A percentile compares a stretch with the other conserved stretches of the same genome.
phyloP scores from a whole-genome alignment of 345 rosid species.

The Punica granatum region DNA sequence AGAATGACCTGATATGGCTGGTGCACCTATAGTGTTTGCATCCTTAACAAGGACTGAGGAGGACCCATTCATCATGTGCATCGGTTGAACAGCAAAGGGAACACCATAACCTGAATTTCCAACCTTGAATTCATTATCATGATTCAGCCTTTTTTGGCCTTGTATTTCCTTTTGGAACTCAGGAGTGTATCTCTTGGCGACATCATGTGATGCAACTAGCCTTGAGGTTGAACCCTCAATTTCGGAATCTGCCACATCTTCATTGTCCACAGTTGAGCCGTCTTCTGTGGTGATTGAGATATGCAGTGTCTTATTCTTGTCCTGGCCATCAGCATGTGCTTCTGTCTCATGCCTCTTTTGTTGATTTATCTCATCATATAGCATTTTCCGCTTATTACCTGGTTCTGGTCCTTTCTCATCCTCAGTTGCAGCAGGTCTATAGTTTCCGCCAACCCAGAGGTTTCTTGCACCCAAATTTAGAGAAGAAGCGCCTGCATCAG shows the following conservation, averaged over 20 bases:
- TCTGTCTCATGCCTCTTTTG: conserved; percentile 60
- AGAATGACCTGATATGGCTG: conserved; percentile 36
- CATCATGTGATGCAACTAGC: conserved; percentile 33
- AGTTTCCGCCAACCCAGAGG: conserved; percentile 39
- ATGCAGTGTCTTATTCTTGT: conserved; percentile 57
- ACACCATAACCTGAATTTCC: conserved; percentile 38
- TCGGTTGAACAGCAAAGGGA: conserved; percentile 51
- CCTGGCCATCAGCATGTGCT: conserved; percentile 35
- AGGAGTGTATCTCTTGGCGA: conserved; percentile 35
- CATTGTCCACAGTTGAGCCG: conserved; percentile 86
- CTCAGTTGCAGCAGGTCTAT: conserved; percentile 38
- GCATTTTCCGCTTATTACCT: conserved; percentile 57
- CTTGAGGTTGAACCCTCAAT: conserved; percentile 76
- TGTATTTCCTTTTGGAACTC: conserved; percentile 41
- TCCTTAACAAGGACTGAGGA: conserved; percentile 47
- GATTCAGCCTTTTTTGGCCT: conserved; percentile 32
- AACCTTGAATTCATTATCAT: conserved; percentile 44
- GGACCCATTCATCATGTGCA: conserved; percentile 35
- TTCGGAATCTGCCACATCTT: conserved; percentile 94
- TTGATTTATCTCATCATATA: conserved; percentile 45
- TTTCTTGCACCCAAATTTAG: conserved; percentile 37
- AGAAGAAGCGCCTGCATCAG: conserved; percentile 53
- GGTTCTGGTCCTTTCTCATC: conserved; percentile 48
- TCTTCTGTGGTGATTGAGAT: conserved; percentile 75
- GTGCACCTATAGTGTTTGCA: conserved; percentile 33